Conservation (phyloP, 2,329 filamentous ascomycete species). For the Trichoderma asperellum region DNA sequence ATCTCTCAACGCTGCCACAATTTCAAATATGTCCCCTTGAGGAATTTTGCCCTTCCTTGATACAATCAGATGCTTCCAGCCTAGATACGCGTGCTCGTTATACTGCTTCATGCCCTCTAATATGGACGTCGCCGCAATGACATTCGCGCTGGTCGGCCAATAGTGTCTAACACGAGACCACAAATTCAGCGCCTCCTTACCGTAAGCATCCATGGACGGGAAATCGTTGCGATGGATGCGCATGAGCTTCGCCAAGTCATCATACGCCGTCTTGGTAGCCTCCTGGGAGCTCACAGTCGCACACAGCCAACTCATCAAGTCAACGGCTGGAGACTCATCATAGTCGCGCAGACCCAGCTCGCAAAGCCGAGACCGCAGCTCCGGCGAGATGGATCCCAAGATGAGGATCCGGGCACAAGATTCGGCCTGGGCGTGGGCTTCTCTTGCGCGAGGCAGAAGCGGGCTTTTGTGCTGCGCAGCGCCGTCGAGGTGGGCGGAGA, state of each 20-base stretch:
- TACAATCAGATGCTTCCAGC: background rate
- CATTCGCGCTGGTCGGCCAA: background rate
- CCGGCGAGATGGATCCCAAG: background rate
- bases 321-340: background rate
- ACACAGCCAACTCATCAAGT: background rate
- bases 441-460: no score
- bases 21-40: background rate
- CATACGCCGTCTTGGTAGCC: background rate
- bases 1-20: background rate
- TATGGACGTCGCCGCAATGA: background rate
- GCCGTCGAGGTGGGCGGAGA: background rate
- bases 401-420: background rate
- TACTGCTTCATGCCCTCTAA: background rate
- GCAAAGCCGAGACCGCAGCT: background rate
- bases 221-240: background rate
- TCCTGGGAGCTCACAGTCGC: background rate
- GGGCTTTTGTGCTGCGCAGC: background rate
- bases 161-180: conserved; percentile 2
- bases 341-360: background rate
- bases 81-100: background rate
- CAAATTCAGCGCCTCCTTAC: background rate
- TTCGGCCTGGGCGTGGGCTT: background rate
- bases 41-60: background rate
- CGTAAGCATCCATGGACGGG: background rate
- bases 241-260: background rate